These are phyloP conservation scores for Gomphus bonarii DNA, from an alignment of 1,284 basidiomycete species.

Conservation along the genomic window DNA sequence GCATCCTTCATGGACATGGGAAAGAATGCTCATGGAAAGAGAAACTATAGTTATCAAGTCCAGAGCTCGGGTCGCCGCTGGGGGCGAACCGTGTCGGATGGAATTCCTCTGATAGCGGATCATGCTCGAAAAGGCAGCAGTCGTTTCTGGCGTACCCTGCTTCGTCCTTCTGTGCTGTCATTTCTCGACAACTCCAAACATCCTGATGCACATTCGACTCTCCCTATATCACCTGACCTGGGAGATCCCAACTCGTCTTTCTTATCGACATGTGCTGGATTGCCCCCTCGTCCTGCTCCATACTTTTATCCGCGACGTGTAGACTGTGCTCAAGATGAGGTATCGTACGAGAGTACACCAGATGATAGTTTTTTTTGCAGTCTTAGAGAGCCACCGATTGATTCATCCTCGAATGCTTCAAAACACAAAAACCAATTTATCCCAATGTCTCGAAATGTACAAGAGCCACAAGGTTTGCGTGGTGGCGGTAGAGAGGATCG, in stretches of 20 bases:
- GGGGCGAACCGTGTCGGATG: neutral
- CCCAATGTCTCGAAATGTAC: neutral
- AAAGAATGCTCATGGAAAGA: neutral
- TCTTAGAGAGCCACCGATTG: neutral
- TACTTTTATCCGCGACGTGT: constrained; percentile 3
- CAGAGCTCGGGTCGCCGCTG: neutral
- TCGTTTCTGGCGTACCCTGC: constrained; percentile 1
- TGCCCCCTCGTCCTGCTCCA: constrained; percentile 1
- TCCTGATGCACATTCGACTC: neutral
- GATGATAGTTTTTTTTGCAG: neutral
- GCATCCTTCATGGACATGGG: constrained; percentile 1
- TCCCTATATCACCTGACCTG: neutral
- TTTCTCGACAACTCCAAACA: neutral
- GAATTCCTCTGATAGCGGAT: neutral
- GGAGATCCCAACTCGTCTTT: neutral
- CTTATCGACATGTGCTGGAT: neutral
- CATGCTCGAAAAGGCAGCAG: neutral
- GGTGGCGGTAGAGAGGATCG: neutral
- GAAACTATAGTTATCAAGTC: neutral
- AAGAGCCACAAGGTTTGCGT: neutral
- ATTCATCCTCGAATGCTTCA: neutral
- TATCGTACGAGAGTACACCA: neutral
- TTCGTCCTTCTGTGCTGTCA: neutral
- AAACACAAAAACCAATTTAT: neutral
- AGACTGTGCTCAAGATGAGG: neutral